Conservation (phyloP, 306 rosid species). For the Benincasa hispida region DNA sequence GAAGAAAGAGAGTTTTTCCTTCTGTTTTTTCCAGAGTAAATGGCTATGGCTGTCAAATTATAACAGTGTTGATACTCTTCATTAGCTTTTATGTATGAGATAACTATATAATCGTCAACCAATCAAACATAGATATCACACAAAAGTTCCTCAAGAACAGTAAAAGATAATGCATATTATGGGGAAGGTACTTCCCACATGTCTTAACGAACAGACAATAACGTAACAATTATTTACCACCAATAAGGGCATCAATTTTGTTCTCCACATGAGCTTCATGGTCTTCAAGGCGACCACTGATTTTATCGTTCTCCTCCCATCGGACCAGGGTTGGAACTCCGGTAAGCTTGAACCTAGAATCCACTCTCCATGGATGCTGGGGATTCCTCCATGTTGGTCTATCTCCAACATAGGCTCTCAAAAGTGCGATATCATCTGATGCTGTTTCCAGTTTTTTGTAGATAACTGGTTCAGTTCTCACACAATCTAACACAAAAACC, state of each 20-base stretch:
- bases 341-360: slow-evolving; percentile 57
- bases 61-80: background rate
- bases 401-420: slow-evolving; percentile 79
- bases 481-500: slow-evolving; percentile 48
- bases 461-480: slow-evolving; percentile 79
- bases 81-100: background rate
- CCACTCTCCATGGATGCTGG: slow-evolving; percentile 70
- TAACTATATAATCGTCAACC: background rate
- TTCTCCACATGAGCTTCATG: slow-evolving; percentile 63
- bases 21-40: background rate
- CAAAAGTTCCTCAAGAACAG: background rate
- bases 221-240: slow-evolving; percentile 1
- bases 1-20: no score
- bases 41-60: no score
- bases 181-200: background rate
- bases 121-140: background rate
- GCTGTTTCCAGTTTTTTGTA: slow-evolving; percentile 59
- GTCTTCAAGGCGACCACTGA: slow-evolving; percentile 76
- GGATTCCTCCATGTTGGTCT: slow-evolving; percentile 86
- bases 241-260: slow-evolving; percentile 56
- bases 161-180: background rate
- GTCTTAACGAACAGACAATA: background rate
- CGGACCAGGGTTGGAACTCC: slow-evolving; percentile 69
- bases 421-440: slow-evolving; percentile 41
- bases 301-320: slow-evolving; percentile 55